phyloP scores from a whole-genome alignment of 2,329 filamentous ascomycete genomes.

The Helotiales sp. region DNA sequence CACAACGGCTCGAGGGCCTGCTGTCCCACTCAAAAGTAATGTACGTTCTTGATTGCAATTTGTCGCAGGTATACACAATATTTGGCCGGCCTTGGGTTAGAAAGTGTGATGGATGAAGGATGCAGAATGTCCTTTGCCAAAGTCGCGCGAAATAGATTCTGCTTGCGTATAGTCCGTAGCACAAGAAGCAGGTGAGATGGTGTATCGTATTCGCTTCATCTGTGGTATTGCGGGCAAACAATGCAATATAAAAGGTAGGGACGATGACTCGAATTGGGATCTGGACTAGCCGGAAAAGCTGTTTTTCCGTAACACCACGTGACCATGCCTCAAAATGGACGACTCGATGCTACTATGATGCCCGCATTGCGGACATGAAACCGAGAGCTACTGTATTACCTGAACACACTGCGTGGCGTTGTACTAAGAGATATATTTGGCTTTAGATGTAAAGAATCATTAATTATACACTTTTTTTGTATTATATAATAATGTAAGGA shows the following conservation, averaged over 20 bases:
- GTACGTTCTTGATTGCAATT: constrained; percentile 24
- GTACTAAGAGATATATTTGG: too few species aligned
- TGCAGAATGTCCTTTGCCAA: constrained; percentile 30
- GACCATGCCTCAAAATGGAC: constrained; percentile 15
- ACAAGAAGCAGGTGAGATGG: constrained; percentile 25
- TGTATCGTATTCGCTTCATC: constrained; percentile 27
- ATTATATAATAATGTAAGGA: too few species aligned
- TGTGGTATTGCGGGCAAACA: constrained; percentile 22
- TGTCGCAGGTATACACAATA: constrained; percentile 26
- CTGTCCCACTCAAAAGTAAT: constrained; percentile 24
- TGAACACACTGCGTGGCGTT: too few species aligned
- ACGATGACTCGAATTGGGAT: constrained; percentile 27
- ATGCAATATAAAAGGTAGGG: constrained; percentile 24
- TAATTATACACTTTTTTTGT: too few species aligned
- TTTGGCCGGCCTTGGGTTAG: constrained; percentile 24
- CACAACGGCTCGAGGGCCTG: constrained; percentile 22
- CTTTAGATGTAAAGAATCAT: too few species aligned
- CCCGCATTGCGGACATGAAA: too few species aligned
- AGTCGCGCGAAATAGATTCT: constrained; percentile 28
- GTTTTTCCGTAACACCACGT: constrained; percentile 18
- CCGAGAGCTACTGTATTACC: too few species aligned
- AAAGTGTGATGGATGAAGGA: constrained; percentile 27
- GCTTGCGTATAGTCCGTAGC: constrained; percentile 26
- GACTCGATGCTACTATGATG: constrained; percentile 9
- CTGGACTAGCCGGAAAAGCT: constrained; percentile 20